phyloP scores from a whole-genome alignment of 495 filamentous ascomycete species.

The Aspergillus panamensis region DNA sequence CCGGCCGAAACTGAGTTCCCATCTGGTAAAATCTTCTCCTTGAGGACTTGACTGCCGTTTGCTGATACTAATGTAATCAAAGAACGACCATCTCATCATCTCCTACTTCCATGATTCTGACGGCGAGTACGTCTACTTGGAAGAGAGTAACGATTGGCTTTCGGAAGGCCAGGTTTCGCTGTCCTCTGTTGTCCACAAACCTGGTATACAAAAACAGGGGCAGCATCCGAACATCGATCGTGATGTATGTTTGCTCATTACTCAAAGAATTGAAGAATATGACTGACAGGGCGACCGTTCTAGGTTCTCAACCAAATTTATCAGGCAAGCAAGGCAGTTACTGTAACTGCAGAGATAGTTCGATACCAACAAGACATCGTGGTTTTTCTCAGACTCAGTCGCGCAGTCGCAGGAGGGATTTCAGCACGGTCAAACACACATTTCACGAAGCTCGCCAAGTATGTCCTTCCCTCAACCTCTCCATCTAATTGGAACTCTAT shows the following conservation, averaged over 20 bases:
- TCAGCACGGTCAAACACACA: constrained; percentile 74
- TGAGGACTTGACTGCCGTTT: neutral
- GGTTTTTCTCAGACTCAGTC: constrained; percentile 79
- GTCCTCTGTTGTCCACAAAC: constrained; percentile 46
- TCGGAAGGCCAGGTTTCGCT: constrained; percentile 44
- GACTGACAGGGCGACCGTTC: neutral
- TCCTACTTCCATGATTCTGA: constrained; percentile 78
- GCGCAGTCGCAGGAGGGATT: constrained; percentile 74
- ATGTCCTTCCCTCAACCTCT: constrained; percentile 19
- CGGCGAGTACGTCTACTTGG: constrained; percentile 68
- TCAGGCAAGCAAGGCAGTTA: constrained; percentile 36
- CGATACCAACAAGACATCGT: constrained; percentile 83
- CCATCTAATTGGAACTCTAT: neutral
- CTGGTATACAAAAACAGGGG: constrained; percentile 14
- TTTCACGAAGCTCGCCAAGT: constrained; percentile 63
- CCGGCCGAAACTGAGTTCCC: constrained; percentile 36
- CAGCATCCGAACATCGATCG: constrained; percentile 21
- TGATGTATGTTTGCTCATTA: constrained; percentile 21
- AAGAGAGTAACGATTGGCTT: constrained; percentile 52
- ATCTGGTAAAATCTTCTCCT: constrained; percentile 41
- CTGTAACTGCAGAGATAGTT: constrained; percentile 60
- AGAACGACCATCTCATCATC: constrained; percentile 85
- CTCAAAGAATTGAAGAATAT: neutral
- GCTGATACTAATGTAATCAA: constrained; percentile 11
- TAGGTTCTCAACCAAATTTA: constrained; percentile 42